Conservation (phyloP, 768 basidiomycete species). For the Rhizopogon rudus region DNA sequence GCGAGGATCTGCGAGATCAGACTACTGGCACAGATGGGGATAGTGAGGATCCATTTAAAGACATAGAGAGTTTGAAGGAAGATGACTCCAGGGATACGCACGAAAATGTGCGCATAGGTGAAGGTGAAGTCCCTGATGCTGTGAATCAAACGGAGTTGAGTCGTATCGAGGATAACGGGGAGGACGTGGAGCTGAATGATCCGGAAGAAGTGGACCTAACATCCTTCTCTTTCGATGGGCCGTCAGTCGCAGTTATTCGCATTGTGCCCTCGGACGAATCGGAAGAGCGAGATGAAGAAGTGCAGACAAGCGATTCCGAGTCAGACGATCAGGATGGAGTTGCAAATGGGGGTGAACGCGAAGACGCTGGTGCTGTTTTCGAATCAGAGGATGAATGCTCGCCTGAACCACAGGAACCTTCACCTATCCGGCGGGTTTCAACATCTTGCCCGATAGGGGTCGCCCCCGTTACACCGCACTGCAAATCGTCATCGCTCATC, state of each 20-base stretch:
- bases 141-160: conserved; percentile 17
- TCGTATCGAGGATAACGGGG: conserved; percentile 46
- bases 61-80: conserved; percentile 81
- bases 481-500: conserved; percentile 6
- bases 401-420: conserved; percentile 3
- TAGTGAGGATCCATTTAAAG: conserved; percentile 88
- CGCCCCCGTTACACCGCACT: conserved; percentile 16
- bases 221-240: conserved; percentile 69
- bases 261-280: conserved; percentile 37
- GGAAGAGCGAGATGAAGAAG: conserved; percentile 32
- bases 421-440: conserved; percentile 1
- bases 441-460: conserved; percentile 3
- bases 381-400: conserved; percentile 37
- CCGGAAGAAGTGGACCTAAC: conserved; percentile 64
- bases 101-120: not conserved
- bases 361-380: conserved; percentile 7
- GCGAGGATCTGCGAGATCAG: conserved; percentile 26
- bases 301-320: conserved; percentile 37
- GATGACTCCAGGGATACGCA: conserved; percentile 36
- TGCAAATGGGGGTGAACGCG: conserved; percentile 2
- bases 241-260: conserved; percentile 47
- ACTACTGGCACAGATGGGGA: conserved; percentile 33
- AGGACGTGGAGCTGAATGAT: conserved; percentile 39
- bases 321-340: conserved; percentile 23
- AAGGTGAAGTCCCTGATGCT: conserved; percentile 4